Base-by-base conservation (phyloP, 306 rosid genomes). In the Notholithocarpus densiflorus region DNA sequence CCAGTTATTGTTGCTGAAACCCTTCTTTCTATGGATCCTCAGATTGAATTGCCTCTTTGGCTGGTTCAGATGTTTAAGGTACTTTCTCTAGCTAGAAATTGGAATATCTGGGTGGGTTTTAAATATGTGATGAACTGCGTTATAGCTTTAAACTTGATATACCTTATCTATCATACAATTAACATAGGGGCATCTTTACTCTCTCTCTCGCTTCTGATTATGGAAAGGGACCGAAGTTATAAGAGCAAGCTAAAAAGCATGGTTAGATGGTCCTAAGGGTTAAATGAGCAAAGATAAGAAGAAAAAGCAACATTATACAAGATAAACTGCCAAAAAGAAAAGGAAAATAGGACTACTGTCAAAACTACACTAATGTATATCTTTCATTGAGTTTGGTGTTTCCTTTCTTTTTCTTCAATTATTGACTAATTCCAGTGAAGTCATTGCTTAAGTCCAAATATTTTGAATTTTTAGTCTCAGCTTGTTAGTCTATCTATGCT, bases 41-140 rank as follows among this genome's bases (percentile, higher is more conserved):
- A 88, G 79, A 90, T 95, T 29, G 98, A 92, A 80, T 79, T 95
- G 90, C 98, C 98, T 74, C 91, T 90, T 72, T 95, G 98, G 98
- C 88, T 95, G 45, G 92, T 95, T 83, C 93, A 87, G 20, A 81
- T 93, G 83, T 95, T 95, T 82, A 95, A 91, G 98, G 98, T 94
- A 88, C 86, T 85, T 79, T 66, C 68, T 80, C 77, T 72, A 55
- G 69, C 18, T 26, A 40, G 77, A 75, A 78, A 68, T 53, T 60
- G 75, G 55, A 69, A 61, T 64, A 48, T 3, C 20, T 34, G 19
- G 37, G 23, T n/a, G 52, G 56, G 37, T 29, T 79, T 8, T 27
- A 29, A 31, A 31, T 77, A 75, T 71, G 57, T 59, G 72, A 51
- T 32, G 76, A 60, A 21, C 61, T 56, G 17, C 66, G 7, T 53